Evolutionary conservation across 2,329 filamentous ascomycete species (phyloP).

Genomic region (Cladosporium sp.): DNA sequence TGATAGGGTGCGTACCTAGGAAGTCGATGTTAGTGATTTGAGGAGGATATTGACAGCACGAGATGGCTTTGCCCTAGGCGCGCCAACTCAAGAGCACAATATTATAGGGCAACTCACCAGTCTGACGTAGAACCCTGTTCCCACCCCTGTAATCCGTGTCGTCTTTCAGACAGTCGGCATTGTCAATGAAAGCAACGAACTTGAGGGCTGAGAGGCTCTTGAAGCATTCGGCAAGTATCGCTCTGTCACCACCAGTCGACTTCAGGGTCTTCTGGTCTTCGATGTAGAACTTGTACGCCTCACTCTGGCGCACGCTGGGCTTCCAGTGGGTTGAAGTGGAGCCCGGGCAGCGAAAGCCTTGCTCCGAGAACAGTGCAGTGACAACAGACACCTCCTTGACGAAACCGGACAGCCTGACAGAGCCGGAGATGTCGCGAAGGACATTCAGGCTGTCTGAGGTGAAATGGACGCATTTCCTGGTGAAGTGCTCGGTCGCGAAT

Average conservation of each 20-base stretch:
- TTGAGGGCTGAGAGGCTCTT: conserved; percentile 26
- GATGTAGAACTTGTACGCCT: conserved; percentile 32
- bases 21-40: neutral
- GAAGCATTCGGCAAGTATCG: conserved; percentile 32
- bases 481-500: conserved; percentile 35
- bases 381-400: conserved; percentile 31
- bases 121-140: conserved; percentile 29
- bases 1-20: conserved; percentile 5
- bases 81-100: neutral
- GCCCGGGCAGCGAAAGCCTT: conserved; percentile 25
- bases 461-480: conserved; percentile 31
- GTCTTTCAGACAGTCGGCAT: conserved; percentile 5
- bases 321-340: conserved; percentile 25
- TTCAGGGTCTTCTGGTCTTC: conserved; percentile 31
- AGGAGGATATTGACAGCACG: neutral
- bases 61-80: neutral
- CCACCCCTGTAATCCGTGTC: conserved; percentile 27
- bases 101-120: conserved; percentile 10
- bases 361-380: conserved; percentile 28
- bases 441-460: conserved; percentile 31
- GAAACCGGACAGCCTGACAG: conserved; percentile 27
- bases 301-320: conserved; percentile 29
- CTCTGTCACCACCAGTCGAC: conserved; percentile 24
- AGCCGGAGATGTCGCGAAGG: conserved; percentile 31
- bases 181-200: conserved; percentile 23